A percentile compares a stretch with the other conserved stretches of the same genome.
These are phyloP conservation scores for Phoma sp. DNA, from an alignment of 2,329 filamentous ascomycete genomes.

Conservation along the genomic window DNA sequence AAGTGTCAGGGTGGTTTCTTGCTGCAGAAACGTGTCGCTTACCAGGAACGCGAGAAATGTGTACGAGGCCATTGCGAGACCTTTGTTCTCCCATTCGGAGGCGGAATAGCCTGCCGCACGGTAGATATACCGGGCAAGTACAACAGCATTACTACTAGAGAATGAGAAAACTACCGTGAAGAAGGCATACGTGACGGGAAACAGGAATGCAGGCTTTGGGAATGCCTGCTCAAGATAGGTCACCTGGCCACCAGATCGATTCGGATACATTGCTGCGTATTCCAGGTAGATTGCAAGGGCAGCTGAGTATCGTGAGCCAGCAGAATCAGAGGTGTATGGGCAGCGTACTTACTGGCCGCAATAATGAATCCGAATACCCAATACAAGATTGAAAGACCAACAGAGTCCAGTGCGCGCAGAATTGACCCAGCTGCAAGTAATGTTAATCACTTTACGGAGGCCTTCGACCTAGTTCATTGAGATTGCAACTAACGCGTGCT, in stretches of 20 bases:
- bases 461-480: neutral
- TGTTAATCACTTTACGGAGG: slow-evolving; percentile 4
- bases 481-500: slow-evolving; percentile 32
- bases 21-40: neutral
- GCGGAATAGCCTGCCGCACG: slow-evolving; percentile 33
- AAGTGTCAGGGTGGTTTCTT: neutral
- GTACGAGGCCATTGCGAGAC: slow-evolving; percentile 36
- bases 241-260: slow-evolving; percentile 38
- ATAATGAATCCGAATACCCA: slow-evolving; percentile 39
- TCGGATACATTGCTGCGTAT: slow-evolving; percentile 36
- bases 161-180: slow-evolving; percentile 39
- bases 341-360: slow-evolving; percentile 22
- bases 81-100: slow-evolving; percentile 38
- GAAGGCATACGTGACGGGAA: slow-evolving; percentile 39
- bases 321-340: no score
- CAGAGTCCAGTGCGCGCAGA: slow-evolving; percentile 31
- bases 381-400: slow-evolving; percentile 34
- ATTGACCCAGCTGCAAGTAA: slow-evolving; percentile 29
- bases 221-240: slow-evolving; percentile 41
- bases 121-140: slow-evolving; percentile 40
- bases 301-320: slow-evolving; percentile 17
- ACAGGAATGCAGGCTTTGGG: slow-evolving; percentile 35
- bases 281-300: slow-evolving; percentile 36
- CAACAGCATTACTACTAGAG: slow-evolving; percentile 39
- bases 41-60: slow-evolving; percentile 29